Percentiles rank a stretch among this genome's conserved stretches.
Evolutionary conservation across 1,139 yeast species (phyloP).

Genomic region (Saccharomycopsis hybrid): DNA sequence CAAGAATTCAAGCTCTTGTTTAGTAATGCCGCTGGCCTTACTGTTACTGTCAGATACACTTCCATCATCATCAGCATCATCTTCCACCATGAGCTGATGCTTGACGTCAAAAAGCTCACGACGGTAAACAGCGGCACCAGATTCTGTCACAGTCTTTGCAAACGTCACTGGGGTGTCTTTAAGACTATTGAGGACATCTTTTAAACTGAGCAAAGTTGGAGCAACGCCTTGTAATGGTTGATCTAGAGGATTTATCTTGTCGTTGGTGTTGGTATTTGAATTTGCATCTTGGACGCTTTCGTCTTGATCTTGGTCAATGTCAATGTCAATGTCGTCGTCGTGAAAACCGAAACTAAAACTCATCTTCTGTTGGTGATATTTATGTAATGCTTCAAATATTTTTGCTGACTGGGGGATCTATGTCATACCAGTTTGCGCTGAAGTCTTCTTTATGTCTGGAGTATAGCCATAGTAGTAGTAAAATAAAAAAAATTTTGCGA

Average conservation of each 20-base stretch:
- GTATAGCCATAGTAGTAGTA: too few relatives aligned
- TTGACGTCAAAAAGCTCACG: slow-evolving; percentile 83
- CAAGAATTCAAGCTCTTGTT: slow-evolving; percentile 29
- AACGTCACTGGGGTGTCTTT: slow-evolving; percentile 45
- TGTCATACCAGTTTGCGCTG: too few relatives aligned
- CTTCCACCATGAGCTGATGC: slow-evolving; percentile 84
- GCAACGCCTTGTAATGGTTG: slow-evolving; percentile 25
- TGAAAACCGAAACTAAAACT: slow-evolving; percentile 50
- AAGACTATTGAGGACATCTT: slow-evolving; percentile 34
- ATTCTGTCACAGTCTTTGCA: slow-evolving; percentile 34
- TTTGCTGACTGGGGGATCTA: too few relatives aligned
- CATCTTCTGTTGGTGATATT: slow-evolving; percentile 28
- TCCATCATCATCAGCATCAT: slow-evolving; percentile 31
- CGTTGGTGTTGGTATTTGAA: background rate
- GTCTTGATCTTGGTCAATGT: slow-evolving; percentile 23
- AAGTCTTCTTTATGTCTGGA: too few relatives aligned
- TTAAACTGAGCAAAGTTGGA: slow-evolving; percentile 35
- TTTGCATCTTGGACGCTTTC: background rate
- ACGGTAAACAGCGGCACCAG: slow-evolving; percentile 34
- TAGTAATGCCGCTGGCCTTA: slow-evolving; percentile 25
- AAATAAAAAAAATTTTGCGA: too few relatives aligned
- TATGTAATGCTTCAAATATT: too few relatives aligned
- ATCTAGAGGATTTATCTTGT: slow-evolving; percentile 30
- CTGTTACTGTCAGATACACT: too few relatives aligned
- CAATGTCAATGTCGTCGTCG: slow-evolving; percentile 39